Conservation (phyloP, 345 rosid species). For the Populus nigra region DNA sequence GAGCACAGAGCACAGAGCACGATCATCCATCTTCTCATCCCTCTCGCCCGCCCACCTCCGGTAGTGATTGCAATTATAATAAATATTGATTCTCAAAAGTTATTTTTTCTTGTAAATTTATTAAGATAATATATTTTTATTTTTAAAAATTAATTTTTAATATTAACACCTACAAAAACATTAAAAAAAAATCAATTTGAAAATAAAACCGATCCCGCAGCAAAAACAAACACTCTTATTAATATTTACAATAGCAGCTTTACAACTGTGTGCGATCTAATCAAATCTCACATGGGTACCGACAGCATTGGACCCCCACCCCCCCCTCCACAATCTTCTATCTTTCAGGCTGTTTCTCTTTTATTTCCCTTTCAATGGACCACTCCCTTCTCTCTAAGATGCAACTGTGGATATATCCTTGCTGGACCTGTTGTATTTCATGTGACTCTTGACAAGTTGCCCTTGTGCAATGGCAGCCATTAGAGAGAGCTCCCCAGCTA, state of each 20-base stretch:
- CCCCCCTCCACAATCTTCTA: background rate
- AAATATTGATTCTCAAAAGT: too few species aligned
- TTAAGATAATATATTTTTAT: too few species aligned
- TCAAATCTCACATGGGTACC: constrained; percentile 8
- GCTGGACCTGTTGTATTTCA: constrained; percentile 91
- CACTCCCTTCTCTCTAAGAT: constrained; percentile 17
- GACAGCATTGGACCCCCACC: background rate
- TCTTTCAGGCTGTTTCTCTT: background rate
- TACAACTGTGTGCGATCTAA: constrained; percentile 10
- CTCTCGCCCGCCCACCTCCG: background rate
- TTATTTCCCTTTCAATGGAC: constrained; percentile 8
- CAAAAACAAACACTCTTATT: background rate
- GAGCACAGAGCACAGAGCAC: background rate
- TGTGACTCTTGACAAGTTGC: constrained; percentile 80
- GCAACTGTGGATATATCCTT: constrained; percentile 45
- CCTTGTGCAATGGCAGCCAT: constrained; percentile 93
- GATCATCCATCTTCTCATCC: background rate
- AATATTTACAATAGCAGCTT: background rate
- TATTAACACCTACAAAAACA: too few species aligned
- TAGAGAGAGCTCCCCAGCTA: constrained; percentile 78
- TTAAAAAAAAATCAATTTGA: too few species aligned
- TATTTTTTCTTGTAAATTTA: too few species aligned
- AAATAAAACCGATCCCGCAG: too few species aligned
- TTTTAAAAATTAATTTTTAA: too few species aligned
- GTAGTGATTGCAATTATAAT: too few species aligned